Conservation (phyloP, 495 filamentous ascomycete genomes). For the Xylaria cubensis region DNA sequence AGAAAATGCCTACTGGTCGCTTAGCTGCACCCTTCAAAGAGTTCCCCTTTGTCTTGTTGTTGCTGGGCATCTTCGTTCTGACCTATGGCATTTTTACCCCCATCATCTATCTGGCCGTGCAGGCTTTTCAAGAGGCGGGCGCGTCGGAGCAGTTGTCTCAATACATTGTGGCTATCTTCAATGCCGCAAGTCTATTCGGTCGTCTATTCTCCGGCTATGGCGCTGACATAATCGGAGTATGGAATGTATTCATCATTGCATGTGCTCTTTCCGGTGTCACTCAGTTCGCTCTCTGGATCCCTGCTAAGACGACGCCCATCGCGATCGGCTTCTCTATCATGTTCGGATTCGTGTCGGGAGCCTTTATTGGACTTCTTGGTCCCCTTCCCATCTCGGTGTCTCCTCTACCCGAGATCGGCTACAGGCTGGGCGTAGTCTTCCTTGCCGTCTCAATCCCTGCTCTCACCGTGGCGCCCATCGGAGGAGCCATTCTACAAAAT, state of each 20-base stretch:
- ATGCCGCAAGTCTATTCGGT: conserved; percentile 43
- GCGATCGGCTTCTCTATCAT: conserved; percentile 21
- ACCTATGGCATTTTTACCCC: conserved; percentile 61
- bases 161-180: conserved; percentile 68
- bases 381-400: conserved; percentile 24
- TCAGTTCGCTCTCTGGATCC: conserved; percentile 68
- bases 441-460: conserved; percentile 46
- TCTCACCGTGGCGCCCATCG: conserved; percentile 28
- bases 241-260: conserved; percentile 62
- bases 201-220: conserved; percentile 64
- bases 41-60: not conserved
- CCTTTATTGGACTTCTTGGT: conserved; percentile 24
- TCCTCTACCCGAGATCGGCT: conserved; percentile 26
- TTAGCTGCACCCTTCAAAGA: conserved; percentile 1
- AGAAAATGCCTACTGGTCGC: conserved; percentile 1
- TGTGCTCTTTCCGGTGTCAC: conserved; percentile 59
- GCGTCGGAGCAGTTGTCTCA: conserved; percentile 58
- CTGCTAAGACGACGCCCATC: conserved; percentile 31
- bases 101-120: conserved; percentile 65
- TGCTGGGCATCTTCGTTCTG: conserved; percentile 9
- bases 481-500: conserved; percentile 26
- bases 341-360: conserved; percentile 27
- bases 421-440: conserved; percentile 40
- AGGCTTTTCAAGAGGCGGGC: conserved; percentile 53
- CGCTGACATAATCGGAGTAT: conserved; percentile 68